Evolutionary conservation across 2,329 filamentous ascomycete species (phyloP), one percentile per base, ranked within the genome.

Genomic region (Pseudopyrenochaeta lycopersici): DNA sequence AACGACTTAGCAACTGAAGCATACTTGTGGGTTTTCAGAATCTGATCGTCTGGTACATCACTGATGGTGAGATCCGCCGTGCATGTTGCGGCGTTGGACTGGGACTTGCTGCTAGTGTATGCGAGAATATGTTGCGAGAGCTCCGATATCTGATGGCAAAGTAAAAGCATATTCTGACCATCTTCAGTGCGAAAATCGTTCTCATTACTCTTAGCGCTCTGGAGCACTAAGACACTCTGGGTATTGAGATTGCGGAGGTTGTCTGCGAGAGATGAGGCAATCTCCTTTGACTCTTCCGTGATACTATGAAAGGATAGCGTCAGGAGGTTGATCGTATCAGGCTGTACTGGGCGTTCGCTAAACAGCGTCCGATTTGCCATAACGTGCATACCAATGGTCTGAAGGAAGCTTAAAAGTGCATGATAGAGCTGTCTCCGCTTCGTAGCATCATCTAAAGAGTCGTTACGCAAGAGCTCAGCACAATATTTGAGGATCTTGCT

Each of bases 381-480:
- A 7, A 57, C 56, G 1, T 64, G 75, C 5, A 41, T 56, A 2
- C 65, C 65, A 10, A 83, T 50, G 0, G 63, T 56, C 2, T 67
- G 50, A 2, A 83, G 46, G 50, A 84, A 78, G 18, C 68, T 63
- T 7, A 83, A 56, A 2, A 81, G 58, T 2, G 66, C 67, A 6
- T 65, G 58, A 54, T 82, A 81, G 0, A 82, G 55, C 1, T 50
- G 46, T 27, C 54, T 56, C 21, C 76, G 69, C 42, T 64, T 68
- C 0, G 64, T 65, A 9, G 74, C 62, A 46, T 81, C 74, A 18
- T 74, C 70, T 10, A 80, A 52, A 7, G 75, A 76, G 49, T 79
- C 77, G 56, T 79, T 78, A 10, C 75, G 66, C 7, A 81, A 56
- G 2, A 80, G 62, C 18, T 79, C 72, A 1, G 73, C 73, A 12